Evolutionary conservation across 768 basidiomycete species (phyloP).

Genomic region (Trametes gibbosa): DNA sequence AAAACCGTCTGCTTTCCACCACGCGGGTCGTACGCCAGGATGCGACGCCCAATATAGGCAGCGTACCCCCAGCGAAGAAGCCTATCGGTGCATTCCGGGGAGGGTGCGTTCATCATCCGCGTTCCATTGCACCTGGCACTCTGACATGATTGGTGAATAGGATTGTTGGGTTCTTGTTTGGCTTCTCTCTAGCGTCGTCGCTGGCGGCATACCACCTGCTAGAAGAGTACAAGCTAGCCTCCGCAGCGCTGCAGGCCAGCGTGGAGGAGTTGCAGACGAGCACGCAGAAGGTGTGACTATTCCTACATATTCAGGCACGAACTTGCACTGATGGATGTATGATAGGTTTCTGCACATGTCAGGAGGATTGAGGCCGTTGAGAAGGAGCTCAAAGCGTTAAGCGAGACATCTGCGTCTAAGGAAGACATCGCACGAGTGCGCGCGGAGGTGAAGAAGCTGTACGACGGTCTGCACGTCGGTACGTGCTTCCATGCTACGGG

Average conservation of each 20-base stretch:
- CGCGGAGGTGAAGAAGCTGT: constrained; percentile 83
- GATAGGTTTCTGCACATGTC: constrained; percentile 79
- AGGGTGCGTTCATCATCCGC: constrained; percentile 30
- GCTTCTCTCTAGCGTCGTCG: constrained; percentile 86
- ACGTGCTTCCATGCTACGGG: constrained; percentile 23
- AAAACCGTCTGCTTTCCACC: constrained; percentile 42
- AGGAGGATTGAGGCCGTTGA: constrained; percentile 84
- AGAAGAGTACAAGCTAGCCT: constrained; percentile 88
- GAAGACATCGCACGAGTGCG: constrained; percentile 77
- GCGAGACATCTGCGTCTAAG: constrained; percentile 63
- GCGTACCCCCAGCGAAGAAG: constrained; percentile 58
- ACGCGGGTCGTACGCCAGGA: constrained; percentile 41
- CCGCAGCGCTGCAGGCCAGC: constrained; percentile 82
- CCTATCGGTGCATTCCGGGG: constrained; percentile 62
- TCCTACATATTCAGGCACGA: background rate
- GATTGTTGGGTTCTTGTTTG: constrained; percentile 82
- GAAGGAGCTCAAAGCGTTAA: constrained; percentile 79
- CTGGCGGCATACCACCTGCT: constrained; percentile 84
- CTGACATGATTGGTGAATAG: constrained; percentile 34
- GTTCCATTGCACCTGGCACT: background rate
- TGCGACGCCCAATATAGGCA: constrained; percentile 48
- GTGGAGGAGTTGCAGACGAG: constrained; percentile 83
- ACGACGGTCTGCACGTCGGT: constrained; percentile 82
- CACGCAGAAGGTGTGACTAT: constrained; percentile 64
- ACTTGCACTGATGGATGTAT: background rate